Conservation (phyloP, 352 stramenopile species). For the Globisporangium polare region DNA sequence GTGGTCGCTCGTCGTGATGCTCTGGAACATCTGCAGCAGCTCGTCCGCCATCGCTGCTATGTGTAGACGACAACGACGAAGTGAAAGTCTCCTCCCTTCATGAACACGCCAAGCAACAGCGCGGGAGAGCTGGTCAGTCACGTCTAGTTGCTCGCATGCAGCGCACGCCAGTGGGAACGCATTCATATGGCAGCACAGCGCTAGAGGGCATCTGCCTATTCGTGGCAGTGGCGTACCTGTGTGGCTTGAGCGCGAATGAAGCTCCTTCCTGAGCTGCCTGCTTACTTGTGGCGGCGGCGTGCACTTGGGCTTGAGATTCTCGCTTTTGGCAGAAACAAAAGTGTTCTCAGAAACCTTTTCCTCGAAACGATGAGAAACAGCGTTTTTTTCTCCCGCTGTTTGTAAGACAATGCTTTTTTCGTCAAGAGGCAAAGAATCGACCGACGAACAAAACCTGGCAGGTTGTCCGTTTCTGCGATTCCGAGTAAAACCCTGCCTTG, state of each 20-base stretch:
- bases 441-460: no score
- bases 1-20: slow-evolving; percentile 82
- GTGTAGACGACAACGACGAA: background rate
- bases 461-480: no score
- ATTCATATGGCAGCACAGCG: background rate
- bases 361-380: no score
- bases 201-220: background rate
- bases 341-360: slow-evolving; percentile 1
- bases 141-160: background rate
- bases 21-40: slow-evolving; percentile 85
- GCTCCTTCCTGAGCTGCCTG: background rate
- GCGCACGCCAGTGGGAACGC: background rate
- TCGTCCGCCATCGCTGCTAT: slow-evolving; percentile 61
- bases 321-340: slow-evolving; percentile 2
- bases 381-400: no score
- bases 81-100: background rate
- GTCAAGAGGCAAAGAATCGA: no score
- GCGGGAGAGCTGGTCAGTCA: background rate
- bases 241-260: background rate
- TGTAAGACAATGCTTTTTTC: no score
- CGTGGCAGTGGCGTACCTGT: background rate
- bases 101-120: background rate
- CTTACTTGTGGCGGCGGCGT: no score
- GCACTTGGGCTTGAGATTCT: background rate
- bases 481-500: no score